Base-by-base conservation (phyloP, 768 basidiomycete genomes). In the Lentinula boryana region DNA sequence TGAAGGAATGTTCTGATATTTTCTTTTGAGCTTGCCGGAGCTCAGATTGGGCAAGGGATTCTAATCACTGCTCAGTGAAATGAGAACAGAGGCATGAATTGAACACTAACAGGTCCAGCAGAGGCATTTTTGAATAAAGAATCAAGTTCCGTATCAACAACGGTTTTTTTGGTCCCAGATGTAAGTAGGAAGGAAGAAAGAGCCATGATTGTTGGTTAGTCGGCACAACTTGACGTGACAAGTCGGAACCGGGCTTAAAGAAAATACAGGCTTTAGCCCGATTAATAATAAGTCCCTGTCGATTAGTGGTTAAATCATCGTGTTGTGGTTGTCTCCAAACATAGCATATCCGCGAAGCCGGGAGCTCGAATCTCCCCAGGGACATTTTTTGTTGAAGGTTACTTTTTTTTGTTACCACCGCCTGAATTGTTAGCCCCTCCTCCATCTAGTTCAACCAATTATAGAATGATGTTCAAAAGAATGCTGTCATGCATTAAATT, bases 301-400 rank as follows among this genome's bases (percentile, higher is more conserved):
- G 64, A 65, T 65, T 65, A 65, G 64, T 65, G 64, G 64, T 65
- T 55, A 65, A 65, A 65, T 65, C 64, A 65, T 65, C 64, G 61
- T 62, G 64, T 65, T 65, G 64, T 65, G 65, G 65, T 50, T 21
- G 12, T 51, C 4, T 15, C 8, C 16, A 56, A 58, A 27, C 27
- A 27, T n/a, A 7, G 31, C 53, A 35, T 7, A 57, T 63, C 65
- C 65, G 65, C 62, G 65, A 65, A 65, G 63, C 64, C 64, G 64
- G 64, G 61, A 65, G 64, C 63, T 65, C 64, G 64, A 65, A 65
- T 65, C 65, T 63, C 63, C 63, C 65, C 65, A 59, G 65, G 65
- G 63, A 65, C 65, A 65, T 13, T 53, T 56, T 63, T 63, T 62
- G 61, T 48, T 55, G 9, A 16, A 9, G 18, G 46, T 48, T 16